phyloP scores from a whole-genome alignment of 495 filamentous ascomycete species.

The Hypoxylon fragiforme region DNA sequence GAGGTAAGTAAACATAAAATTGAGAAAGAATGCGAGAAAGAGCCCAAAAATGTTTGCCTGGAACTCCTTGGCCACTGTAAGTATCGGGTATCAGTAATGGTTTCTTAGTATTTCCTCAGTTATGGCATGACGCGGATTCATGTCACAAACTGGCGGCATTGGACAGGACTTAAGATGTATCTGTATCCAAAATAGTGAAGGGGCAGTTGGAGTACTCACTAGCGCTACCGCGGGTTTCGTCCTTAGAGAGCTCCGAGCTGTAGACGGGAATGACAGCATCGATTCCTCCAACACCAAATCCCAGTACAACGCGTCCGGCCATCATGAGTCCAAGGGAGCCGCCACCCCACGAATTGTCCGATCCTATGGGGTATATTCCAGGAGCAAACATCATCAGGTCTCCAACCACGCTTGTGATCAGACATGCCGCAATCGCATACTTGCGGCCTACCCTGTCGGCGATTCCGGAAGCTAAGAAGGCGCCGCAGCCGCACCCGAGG shows the following conservation, averaged over 20 bases:
- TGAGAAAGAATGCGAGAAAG: slow-evolving; percentile 57
- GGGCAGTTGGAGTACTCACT: slow-evolving; percentile 17
- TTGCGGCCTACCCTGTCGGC: slow-evolving; percentile 57
- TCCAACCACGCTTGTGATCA: slow-evolving; percentile 52
- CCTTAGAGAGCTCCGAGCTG: slow-evolving; percentile 54
- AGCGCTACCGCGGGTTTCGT: slow-evolving; percentile 54
- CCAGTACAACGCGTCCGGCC: slow-evolving; percentile 56
- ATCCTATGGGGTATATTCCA: slow-evolving; percentile 44
- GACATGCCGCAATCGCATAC: slow-evolving; percentile 51
- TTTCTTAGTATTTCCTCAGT: too few relatives aligned
- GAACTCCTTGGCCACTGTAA: slow-evolving; percentile 56
- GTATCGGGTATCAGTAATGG: not conserved
- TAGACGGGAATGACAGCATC: slow-evolving; percentile 62
- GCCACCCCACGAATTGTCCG: slow-evolving; percentile 31
- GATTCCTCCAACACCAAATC: slow-evolving; percentile 60
- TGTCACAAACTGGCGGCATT: too few relatives aligned
- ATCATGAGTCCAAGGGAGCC: slow-evolving; percentile 55
- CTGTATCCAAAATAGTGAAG: not conserved
- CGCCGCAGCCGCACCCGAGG: slow-evolving; percentile 57
- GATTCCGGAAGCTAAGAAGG: slow-evolving; percentile 51
- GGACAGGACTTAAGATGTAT: too few relatives aligned
- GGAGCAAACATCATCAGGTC: slow-evolving; percentile 60
- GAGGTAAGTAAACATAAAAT: slow-evolving; percentile 41
- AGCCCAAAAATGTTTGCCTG: slow-evolving; percentile 63
- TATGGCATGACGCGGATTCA: too few relatives aligned